Percentiles rank a stretch among this genome's conserved stretches.
phyloP scores from a whole-genome alignment of 495 filamentous ascomycete species.

The Lasiosphaeria hispida region DNA sequence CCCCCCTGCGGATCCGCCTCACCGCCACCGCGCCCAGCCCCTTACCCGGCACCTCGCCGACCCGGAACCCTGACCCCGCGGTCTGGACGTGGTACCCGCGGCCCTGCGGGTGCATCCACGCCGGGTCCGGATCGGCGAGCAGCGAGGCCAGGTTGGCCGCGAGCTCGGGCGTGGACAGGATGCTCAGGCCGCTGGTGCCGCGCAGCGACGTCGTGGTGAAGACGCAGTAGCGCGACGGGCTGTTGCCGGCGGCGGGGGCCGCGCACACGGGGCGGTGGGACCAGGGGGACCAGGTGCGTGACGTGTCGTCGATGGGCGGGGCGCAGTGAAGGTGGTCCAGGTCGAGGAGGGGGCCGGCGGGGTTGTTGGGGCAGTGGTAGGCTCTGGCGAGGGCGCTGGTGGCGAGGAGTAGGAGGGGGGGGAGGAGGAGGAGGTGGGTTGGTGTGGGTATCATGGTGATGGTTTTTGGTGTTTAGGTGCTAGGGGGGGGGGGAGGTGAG shows the following conservation, averaged over 20 bases:
- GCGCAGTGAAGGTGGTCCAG: not conserved
- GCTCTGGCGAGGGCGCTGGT: not conserved
- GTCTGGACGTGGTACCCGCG: not conserved
- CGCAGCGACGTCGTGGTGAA: not conserved
- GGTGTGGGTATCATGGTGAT: no score
- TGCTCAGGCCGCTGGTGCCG: not conserved
- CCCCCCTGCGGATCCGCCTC: not conserved
- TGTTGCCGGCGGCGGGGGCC: no score
- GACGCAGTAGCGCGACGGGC: slow-evolving; percentile 6
- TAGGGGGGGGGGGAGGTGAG: no score
- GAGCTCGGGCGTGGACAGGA: slow-evolving; percentile 4
- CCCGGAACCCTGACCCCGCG: not conserved
- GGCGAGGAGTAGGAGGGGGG: not conserved
- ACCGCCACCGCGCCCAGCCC: slow-evolving; percentile 1
- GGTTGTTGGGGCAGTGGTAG: not conserved
- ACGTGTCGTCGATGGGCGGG: not conserved
- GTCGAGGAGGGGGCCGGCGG: not conserved
- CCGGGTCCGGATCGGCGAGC: not conserved
- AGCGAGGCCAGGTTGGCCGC: not conserved
- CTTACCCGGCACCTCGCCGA: slow-evolving; percentile 1
- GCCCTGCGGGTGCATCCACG: slow-evolving; percentile 2
- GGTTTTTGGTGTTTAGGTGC: no score
- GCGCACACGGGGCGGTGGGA: no score
- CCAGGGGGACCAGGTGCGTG: not conserved
- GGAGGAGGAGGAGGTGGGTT: not conserved